phyloP scores from a whole-genome alignment of 805 yeast species.

The Yamadazyma nakazawae region DNA sequence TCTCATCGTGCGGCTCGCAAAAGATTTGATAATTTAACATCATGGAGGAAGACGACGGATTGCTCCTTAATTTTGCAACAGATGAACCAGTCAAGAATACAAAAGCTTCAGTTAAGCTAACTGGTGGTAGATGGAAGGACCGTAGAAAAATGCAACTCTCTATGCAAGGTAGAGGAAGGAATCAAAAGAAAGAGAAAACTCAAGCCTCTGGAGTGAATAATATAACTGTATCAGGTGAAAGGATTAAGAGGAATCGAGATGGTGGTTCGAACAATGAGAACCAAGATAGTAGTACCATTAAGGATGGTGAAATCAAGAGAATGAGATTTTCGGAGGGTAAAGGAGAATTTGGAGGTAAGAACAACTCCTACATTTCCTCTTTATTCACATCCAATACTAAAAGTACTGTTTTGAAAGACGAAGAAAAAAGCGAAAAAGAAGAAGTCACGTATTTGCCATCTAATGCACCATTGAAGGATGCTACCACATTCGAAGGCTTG shows the following conservation, averaged over 20 bases:
- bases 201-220: slow-evolving; percentile 32
- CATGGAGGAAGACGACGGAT: slow-evolving; percentile 54
- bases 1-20: slow-evolving; percentile 10
- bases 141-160: slow-evolving; percentile 60
- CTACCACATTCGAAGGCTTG: slow-evolving; percentile 66
- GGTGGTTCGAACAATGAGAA: neutral
- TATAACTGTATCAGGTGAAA: slow-evolving; percentile 18
- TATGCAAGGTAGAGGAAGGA: slow-evolving; percentile 42
- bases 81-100: slow-evolving; percentile 20
- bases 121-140: slow-evolving; percentile 83
- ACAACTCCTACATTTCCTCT: slow-evolving; percentile 77
- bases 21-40: slow-evolving; percentile 2
- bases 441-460: slow-evolving; percentile 50
- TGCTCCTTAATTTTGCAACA: slow-evolving; percentile 70
- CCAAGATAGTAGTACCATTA: neutral
- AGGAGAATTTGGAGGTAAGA: slow-evolving; percentile 53
- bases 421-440: slow-evolving; percentile 26
- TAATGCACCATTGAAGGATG: slow-evolving; percentile 79
- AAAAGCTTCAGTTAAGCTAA: slow-evolving; percentile 36
- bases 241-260: slow-evolving; percentile 8
- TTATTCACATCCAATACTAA: slow-evolving; percentile 52
- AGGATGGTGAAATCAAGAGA: slow-evolving; percentile 1
- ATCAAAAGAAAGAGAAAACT: slow-evolving; percentile 14
- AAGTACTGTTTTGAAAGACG: slow-evolving; percentile 58
- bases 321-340: slow-evolving; percentile 42